A percentile compares a stretch with the other conserved stretches of the same genome.
Evolutionary conservation across 1,284 basidiomycete species (phyloP).

Genomic region (Puccinia polysora): DNA sequence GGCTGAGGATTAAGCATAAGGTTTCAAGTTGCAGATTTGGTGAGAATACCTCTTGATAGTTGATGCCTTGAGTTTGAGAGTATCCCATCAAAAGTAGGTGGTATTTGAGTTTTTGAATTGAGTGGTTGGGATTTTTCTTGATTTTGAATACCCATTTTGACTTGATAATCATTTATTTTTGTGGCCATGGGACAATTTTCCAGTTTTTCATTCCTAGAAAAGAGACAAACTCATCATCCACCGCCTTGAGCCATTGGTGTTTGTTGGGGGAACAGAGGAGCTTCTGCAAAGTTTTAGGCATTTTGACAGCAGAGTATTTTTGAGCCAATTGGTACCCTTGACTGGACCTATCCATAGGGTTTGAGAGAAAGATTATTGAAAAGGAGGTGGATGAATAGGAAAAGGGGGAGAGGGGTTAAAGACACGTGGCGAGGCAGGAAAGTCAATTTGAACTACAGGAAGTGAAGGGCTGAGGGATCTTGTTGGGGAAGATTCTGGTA

Average conservation of each 20-base stretch:
- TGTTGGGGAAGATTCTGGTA: too few species aligned
- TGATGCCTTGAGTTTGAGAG: neutral
- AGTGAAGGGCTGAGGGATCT: too few species aligned
- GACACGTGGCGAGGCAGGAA: too few species aligned
- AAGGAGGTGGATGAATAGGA: too few species aligned
- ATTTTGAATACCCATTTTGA: slow-evolving; percentile 1
- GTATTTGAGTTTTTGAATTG: neutral
- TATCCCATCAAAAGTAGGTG: neutral
- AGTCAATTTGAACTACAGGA: too few species aligned
- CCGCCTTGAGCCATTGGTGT: neutral
- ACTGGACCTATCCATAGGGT: too few species aligned
- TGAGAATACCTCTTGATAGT: neutral
- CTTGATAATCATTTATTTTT: neutral
- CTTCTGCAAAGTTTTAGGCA: neutral
- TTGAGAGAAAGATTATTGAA: too few species aligned
- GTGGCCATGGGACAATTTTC: neutral
- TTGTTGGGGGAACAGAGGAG: neutral
- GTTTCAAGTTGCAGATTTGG: neutral
- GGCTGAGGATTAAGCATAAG: neutral
- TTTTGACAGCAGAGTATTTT: neutral
- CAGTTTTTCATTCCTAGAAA: neutral
- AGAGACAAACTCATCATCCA: neutral
- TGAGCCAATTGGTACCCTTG: too few species aligned
- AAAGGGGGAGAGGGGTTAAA: too few species aligned
- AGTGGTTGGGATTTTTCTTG: neutral